Evolutionary conservation across 352 stramenopile species (phyloP).

Genomic region (Stramenopiles sp.): DNA sequence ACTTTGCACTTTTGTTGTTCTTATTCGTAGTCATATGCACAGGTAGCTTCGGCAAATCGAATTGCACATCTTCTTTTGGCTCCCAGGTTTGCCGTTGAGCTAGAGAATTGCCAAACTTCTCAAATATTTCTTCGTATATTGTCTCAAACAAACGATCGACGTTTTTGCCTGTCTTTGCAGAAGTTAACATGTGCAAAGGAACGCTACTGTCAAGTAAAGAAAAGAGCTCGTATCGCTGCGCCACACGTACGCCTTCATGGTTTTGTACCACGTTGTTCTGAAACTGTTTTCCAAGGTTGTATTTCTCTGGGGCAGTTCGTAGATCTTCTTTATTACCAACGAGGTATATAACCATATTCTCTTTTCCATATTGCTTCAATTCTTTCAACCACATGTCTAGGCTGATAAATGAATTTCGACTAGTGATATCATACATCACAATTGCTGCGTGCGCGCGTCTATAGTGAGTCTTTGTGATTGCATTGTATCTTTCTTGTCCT

Average conservation of each 20-base stretch:
- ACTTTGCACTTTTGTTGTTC: too few relatives aligned
- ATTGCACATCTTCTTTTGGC: too few relatives aligned
- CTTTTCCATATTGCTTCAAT: conserved; percentile 88
- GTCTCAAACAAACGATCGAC: conserved; percentile 93
- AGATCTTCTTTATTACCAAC: conserved; percentile 97
- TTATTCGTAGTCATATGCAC: too few relatives aligned
- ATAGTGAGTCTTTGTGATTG: conserved; percentile 98
- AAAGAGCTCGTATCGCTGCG: conserved; percentile 95
- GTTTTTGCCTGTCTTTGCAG: conserved; percentile 93
- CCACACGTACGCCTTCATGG: conserved; percentile 96
- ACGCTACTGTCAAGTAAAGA: too few relatives aligned
- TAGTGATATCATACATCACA: conserved; percentile 96
- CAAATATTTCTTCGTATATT: too few relatives aligned
- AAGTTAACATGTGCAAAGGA: too few relatives aligned
- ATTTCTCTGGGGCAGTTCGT: conserved; percentile 80
- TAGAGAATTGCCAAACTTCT: too few relatives aligned
- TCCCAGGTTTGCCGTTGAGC: too few relatives aligned
- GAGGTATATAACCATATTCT: conserved; percentile 98
- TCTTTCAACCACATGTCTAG: conserved; percentile 94
- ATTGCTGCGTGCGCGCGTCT: conserved; percentile 83
- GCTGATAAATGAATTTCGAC: conserved; percentile 97
- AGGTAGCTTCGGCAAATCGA: too few relatives aligned
- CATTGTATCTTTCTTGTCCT: conserved; percentile 96
- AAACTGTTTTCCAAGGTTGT: too few relatives aligned
- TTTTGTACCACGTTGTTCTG: too few relatives aligned